A percentile compares a stretch with the other conserved stretches of the same genome.
phyloP scores from a whole-genome alignment of 2,329 filamentous ascomycete species.

The Alternaria metachromatica region DNA sequence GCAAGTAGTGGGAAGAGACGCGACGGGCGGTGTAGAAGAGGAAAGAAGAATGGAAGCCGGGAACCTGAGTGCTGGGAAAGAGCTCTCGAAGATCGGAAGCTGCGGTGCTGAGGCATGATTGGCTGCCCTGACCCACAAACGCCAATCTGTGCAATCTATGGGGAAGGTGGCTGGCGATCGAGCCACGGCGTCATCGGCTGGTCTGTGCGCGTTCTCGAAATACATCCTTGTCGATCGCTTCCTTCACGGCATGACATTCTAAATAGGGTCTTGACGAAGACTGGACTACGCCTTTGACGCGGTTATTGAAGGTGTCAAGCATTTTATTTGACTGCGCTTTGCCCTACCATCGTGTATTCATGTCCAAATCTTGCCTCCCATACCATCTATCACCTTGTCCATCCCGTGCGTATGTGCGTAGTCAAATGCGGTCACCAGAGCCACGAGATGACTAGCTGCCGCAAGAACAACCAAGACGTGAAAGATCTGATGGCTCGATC shows the following conservation, averaged over 20 bases:
- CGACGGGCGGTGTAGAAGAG: constrained; percentile 27
- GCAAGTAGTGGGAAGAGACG: constrained; percentile 26
- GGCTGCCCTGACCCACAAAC: constrained; percentile 15
- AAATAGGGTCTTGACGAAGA: neutral
- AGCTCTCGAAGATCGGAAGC: constrained; percentile 40
- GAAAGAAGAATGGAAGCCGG: constrained; percentile 24
- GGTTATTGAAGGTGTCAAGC: neutral
- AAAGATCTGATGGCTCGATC: constrained; percentile 95
- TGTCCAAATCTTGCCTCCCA: neutral
- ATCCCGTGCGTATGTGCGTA: constrained; percentile 68
- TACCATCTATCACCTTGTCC: constrained; percentile 8
- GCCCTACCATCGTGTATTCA: neutral
- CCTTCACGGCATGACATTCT: neutral
- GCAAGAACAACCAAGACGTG: constrained; percentile 87
- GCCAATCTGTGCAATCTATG: constrained; percentile 10
- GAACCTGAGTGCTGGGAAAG: constrained; percentile 24
- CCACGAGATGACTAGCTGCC: constrained; percentile 79
- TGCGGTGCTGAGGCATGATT: constrained; percentile 37
- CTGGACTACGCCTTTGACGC: neutral
- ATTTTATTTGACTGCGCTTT: neutral
- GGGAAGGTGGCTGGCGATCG: constrained; percentile 29
- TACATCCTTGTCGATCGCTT: constrained; percentile 6
- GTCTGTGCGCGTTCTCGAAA: constrained; percentile 12
- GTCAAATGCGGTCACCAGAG: constrained; percentile 84
- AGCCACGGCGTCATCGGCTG: constrained; percentile 36